Evolutionary conservation across 495 filamentous ascomycete genomes (phyloP), one percentile per base, ranked within the genome.

Genomic region (Talaromyces nanjingensis): DNA sequence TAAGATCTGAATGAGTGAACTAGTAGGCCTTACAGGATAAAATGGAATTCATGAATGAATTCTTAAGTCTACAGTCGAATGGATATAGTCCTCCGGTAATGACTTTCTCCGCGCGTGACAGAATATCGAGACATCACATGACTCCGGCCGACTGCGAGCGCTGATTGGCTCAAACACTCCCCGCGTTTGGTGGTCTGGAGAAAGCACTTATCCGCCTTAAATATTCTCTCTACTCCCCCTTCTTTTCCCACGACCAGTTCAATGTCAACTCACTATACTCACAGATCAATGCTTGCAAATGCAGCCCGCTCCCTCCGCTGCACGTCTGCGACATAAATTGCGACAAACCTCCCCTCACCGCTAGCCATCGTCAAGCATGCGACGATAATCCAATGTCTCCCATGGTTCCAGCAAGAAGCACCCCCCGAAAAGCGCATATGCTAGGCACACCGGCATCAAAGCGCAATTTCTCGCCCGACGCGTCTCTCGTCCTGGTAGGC

Each of bases 401-500:
- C 18, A 29, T 54, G n/a, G 25, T 47, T 12, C 64, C 59, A 20
- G 58, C 49, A 60, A 63, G 20, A 27, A 54, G 18, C 34, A 53
- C 52, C 29, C 25, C 57, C 22, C 8, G 20, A 52, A 68, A 63
- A n/a, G 70, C 73, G 69, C 70, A 70, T 54, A 11, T 49, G 34
- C 42, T 31, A 22, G 18, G 18, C 20, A 24, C 53, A 3, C 27
- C 63, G 9, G 16, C 37, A 1, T 59, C 63, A 4, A 64, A 59
- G 20, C 75, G 78, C 24, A 72, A 69, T 2, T 90, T 91, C 65
- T 77, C 82, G 25, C 71, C 81, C 1, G 78, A 88, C 72, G 87
- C 89, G 3, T 91, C 90, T 1, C 83, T 94, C 63, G 87, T 92
- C 4, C 78, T 94, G 6, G 82, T 93, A 34, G 91, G 91, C 37